Conservation (phyloP, 768 basidiomycete species). For the Xanthoconium stramineum region DNA sequence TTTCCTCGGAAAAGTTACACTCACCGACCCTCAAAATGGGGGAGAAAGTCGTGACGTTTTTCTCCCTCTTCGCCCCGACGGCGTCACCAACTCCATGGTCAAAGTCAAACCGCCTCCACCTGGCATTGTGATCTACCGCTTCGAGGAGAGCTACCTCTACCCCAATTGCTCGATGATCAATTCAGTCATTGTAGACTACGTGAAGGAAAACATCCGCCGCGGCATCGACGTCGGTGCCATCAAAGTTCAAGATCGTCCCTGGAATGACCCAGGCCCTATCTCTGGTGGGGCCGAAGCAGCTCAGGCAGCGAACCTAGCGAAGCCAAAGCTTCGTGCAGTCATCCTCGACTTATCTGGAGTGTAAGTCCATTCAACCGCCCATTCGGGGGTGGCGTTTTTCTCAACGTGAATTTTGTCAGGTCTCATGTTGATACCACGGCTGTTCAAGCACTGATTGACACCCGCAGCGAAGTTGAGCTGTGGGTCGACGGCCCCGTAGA, state of each 20-base stretch:
- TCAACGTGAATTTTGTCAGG: constrained; percentile 34
- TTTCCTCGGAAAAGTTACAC: constrained; percentile 83
- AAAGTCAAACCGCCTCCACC: constrained; percentile 75
- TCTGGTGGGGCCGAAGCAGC: constrained; percentile 46
- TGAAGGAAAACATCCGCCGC: constrained; percentile 72
- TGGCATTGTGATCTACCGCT: constrained; percentile 88
- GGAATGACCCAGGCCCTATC: constrained; percentile 88
- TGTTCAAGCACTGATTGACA: constrained; percentile 87
- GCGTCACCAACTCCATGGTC: constrained; percentile 65
- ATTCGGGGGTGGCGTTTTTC: not conserved
- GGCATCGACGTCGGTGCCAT: constrained; percentile 71
- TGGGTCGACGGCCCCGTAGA: constrained; percentile 79
- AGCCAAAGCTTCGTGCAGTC: constrained; percentile 76
- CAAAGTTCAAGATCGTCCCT: constrained; percentile 71
- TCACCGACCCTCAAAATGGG: constrained; percentile 40
- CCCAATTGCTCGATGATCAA: constrained; percentile 74
- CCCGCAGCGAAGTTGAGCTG: constrained; percentile 81
- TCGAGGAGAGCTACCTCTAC: constrained; percentile 87
- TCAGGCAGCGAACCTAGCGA: constrained; percentile 46
- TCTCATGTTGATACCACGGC: constrained; percentile 91
- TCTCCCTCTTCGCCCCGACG: constrained; percentile 64
- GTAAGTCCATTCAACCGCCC: constrained; percentile 31
- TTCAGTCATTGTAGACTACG: constrained; percentile 72
- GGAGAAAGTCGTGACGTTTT: constrained; percentile 68
- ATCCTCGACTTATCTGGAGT: constrained; percentile 89